A percentile compares a stretch with the other conserved stretches of the same genome.
Conservation (phyloP, 2,329 filamentous ascomycete genomes). For the Fusarium sp. region DNA sequence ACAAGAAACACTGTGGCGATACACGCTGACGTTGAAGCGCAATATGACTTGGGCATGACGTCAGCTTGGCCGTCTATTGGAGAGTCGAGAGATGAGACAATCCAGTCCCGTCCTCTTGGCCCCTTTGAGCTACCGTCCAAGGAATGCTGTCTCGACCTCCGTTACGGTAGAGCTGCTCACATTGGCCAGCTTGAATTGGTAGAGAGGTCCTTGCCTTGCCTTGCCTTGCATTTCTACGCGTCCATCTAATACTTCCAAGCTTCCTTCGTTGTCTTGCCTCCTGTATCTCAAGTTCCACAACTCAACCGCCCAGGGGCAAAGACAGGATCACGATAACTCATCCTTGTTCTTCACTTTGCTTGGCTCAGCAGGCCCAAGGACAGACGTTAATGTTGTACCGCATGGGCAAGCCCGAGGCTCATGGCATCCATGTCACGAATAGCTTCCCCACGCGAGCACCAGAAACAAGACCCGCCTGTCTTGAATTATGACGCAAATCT, state of each 20-base stretch:
- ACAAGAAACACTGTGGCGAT: constrained; percentile 39
- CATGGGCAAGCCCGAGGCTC: constrained; percentile 22
- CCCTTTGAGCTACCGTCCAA: constrained; percentile 1
- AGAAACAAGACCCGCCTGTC: constrained; percentile 22
- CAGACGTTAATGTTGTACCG: neutral
- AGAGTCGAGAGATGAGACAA: constrained; percentile 23
- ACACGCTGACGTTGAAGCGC: constrained; percentile 31
- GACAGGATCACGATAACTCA: constrained; percentile 2
- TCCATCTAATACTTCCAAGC: constrained; percentile 21
- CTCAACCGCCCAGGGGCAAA: constrained; percentile 13
- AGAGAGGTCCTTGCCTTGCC: constrained; percentile 12
- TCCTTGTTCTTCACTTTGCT: neutral
- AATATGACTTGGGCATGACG: constrained; percentile 45
- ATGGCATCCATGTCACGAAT: constrained; percentile 19
- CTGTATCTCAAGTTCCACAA: neutral
- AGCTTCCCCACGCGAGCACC: constrained; percentile 27
- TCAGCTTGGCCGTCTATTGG: constrained; percentile 25
- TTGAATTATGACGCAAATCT: constrained; percentile 41
- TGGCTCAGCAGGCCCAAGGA: constrained; percentile 24
- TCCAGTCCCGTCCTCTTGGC: neutral
- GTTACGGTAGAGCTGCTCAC: constrained; percentile 16
- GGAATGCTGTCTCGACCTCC: constrained; percentile 16
- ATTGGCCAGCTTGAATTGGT: constrained; percentile 3
- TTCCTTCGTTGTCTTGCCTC: constrained; percentile 18
- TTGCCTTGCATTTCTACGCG: constrained; percentile 29